Base-by-base conservation (phyloP, 768 basidiomycete genomes). In the Hortiboletus flavorubellus region DNA sequence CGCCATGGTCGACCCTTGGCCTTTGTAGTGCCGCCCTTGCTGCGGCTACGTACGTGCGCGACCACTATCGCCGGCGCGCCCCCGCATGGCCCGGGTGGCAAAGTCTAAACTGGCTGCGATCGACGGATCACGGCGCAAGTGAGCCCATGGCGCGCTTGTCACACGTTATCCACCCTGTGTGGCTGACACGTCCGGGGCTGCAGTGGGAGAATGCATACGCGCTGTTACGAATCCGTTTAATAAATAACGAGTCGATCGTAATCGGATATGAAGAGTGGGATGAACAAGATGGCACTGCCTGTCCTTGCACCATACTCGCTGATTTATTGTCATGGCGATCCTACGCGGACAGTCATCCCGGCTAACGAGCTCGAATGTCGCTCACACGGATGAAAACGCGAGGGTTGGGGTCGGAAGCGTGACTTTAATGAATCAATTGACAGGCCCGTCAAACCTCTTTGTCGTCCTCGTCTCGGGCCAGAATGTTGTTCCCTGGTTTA, bases 371-470 rank as follows among this genome's bases (percentile, higher is more conserved):
- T 21, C 21, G 21, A 21, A 21, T 21, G 21, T 21, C 21, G 30
- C 53, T 56, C 55, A 47, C 55, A 55, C 55, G 55, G 16, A 46
- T 12, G 21, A 21, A 21, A 21, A 21, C 21, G 21, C 21, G 21
- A 21, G 21, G 21, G 21, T 21, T 21, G 21, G 21, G 21, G 21
- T 21, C 21, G n/a, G 33, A 54, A 42, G 53, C 53, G 58, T 54
- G 49, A 52, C 29, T 46, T 54, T 58, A 57, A 62, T 61, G 38
- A 49, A 31, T 35, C 42, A 48, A 46, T 52, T 42, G 60, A 62
- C 61, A 50, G 59, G 33, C 59, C 52, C 56, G 59, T 60, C 59
- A 55, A 31, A 6, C 15, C 9, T 48, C 40, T 16, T 31, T 12
- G 40, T 45, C 55, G 33, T 59, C 56, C 39, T 34, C 21, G 21